phyloP scores from a whole-genome alignment of 2,329 filamentous ascomycete species.

The Teratosphaeria gauchensis region DNA sequence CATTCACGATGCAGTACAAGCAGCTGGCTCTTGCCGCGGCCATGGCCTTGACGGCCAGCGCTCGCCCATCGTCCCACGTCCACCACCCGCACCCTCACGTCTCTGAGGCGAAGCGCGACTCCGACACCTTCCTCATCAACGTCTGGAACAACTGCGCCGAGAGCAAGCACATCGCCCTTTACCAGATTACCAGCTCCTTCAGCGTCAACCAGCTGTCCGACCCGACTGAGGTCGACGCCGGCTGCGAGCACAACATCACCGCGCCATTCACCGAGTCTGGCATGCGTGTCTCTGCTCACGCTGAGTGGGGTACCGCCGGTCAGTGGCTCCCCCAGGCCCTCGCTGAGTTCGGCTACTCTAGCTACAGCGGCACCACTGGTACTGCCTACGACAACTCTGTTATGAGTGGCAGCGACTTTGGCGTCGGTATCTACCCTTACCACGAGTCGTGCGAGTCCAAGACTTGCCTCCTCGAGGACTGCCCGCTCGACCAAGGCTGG shows the following conservation, averaged over 20 bases:
- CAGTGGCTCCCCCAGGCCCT: slow-evolving; percentile 20
- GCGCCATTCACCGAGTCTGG: slow-evolving; percentile 17
- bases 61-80: background rate
- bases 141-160: slow-evolving; percentile 19
- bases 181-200: slow-evolving; percentile 16
- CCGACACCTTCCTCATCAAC: slow-evolving; percentile 18
- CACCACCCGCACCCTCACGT: background rate
- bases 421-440: slow-evolving; percentile 16
- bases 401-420: slow-evolving; percentile 17
- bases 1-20: background rate
- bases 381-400: slow-evolving; percentile 20
- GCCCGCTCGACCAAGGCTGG: slow-evolving; percentile 16
- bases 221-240: slow-evolving; percentile 10
- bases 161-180: slow-evolving; percentile 19
- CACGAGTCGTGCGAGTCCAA: slow-evolving; percentile 15
- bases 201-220: slow-evolving; percentile 14
- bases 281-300: slow-evolving; percentile 20
- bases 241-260: slow-evolving; percentile 7
- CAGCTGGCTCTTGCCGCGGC: background rate
- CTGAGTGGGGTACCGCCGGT: slow-evolving; percentile 15
- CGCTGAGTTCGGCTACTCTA: slow-evolving; percentile 22
- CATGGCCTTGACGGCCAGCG: slow-evolving; percentile 1
- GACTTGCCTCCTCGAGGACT: slow-evolving; percentile 17
- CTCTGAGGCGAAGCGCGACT: slow-evolving; percentile 4
- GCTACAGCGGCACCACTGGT: slow-evolving; percentile 11